Evolutionary conservation across 352 stramenopile genomes (phyloP).

Genomic region (Globisporangium irregulare): DNA sequence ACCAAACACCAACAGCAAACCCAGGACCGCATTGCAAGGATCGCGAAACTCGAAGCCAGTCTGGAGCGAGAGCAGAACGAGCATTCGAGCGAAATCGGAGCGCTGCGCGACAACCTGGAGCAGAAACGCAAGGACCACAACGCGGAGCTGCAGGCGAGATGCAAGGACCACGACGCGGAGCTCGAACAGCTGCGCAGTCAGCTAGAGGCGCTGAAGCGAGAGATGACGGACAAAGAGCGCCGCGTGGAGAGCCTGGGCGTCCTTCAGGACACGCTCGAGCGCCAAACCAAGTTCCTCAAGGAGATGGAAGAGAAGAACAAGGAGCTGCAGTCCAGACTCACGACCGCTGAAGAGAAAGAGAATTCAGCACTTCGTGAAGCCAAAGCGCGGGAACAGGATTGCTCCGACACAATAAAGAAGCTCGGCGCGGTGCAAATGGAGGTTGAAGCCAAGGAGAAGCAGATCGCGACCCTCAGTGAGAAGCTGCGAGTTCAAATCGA

Average conservation of each 20-base stretch:
- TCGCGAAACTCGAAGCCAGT: slow-evolving; percentile 8
- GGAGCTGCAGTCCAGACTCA: slow-evolving; percentile 8
- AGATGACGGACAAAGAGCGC: slow-evolving; percentile 10
- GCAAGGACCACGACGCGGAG: slow-evolving; percentile 11
- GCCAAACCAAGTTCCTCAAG: slow-evolving; percentile 15
- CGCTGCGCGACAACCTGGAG: neutral
- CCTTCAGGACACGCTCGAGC: slow-evolving; percentile 19
- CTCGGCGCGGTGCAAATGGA: neutral
- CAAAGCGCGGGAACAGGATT: neutral
- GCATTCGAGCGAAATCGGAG: slow-evolving; percentile 6
- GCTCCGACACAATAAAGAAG: slow-evolving; percentile 5
- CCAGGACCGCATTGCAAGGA: slow-evolving; percentile 1
- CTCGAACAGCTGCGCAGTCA: slow-evolving; percentile 8
- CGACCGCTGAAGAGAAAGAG: slow-evolving; percentile 1
- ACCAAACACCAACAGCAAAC: slow-evolving; percentile 16
- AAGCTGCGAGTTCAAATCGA: slow-evolving; percentile 12
- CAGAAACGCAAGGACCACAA: slow-evolving; percentile 10
- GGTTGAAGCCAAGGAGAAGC: slow-evolving; percentile 9
- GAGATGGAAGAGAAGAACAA: slow-evolving; percentile 17
- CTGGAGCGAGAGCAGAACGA: slow-evolving; percentile 7
- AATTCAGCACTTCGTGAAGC: slow-evolving; percentile 2
- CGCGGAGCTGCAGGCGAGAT: neutral
- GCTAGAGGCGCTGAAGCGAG: slow-evolving; percentile 12
- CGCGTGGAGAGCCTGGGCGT: slow-evolving; percentile 9
- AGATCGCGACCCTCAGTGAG: neutral